Conservation (phyloP, 2,329 filamentous ascomycete genomes). For the Metarhizium rileyi region DNA sequence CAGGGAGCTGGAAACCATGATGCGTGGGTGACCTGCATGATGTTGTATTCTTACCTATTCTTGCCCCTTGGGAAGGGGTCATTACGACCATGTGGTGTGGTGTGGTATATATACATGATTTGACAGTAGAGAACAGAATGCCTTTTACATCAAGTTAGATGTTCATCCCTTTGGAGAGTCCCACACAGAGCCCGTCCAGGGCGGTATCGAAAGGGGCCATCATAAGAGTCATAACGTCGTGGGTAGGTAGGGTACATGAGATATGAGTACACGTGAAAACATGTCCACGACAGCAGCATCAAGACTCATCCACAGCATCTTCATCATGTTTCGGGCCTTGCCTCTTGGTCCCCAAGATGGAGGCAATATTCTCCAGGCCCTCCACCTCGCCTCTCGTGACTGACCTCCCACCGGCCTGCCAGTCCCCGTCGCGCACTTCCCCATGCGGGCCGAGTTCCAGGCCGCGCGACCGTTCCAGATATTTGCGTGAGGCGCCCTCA, state of each 20-base stretch:
- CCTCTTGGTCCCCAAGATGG: conserved; percentile 27
- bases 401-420: conserved; percentile 45
- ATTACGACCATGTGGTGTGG: too few relatives aligned
- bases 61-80: too few relatives aligned
- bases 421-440: conserved; percentile 55
- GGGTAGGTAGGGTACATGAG: too few relatives aligned
- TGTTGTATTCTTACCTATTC: too few relatives aligned
- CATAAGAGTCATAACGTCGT: too few relatives aligned
- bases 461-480: conserved; percentile 62
- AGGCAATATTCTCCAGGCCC: conserved; percentile 41
- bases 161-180: too few relatives aligned
- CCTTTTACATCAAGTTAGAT: too few relatives aligned
- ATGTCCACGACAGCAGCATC: neutral
- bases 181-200: too few relatives aligned
- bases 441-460: conserved; percentile 54
- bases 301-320: conserved; percentile 22
- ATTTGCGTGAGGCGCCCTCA: conserved; percentile 65
- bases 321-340: conserved; percentile 6
- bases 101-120: neutral
- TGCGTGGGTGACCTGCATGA: conserved; percentile 2
- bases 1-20: conserved; percentile 8
- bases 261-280: too few relatives aligned
- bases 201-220: too few relatives aligned
- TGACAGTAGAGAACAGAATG: neutral
- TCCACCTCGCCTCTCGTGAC: conserved; percentile 45